These are phyloP conservation scores for Botryotinia convoluta DNA, from an alignment of 2,329 filamentous ascomycete genomes.

Conservation along the genomic window DNA sequence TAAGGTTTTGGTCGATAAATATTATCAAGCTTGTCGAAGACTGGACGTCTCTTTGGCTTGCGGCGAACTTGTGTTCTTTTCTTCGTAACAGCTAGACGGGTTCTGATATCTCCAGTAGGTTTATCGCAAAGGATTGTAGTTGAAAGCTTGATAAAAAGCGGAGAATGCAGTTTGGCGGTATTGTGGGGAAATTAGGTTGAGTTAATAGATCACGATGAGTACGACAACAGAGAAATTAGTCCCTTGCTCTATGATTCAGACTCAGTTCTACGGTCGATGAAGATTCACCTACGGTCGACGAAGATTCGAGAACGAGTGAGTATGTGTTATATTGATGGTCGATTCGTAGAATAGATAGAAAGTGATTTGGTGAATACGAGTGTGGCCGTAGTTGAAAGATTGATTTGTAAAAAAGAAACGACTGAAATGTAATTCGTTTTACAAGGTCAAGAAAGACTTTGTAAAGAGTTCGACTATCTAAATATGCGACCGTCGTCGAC, in stretches of 20 bases:
- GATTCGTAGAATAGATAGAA: not conserved
- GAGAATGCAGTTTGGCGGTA: constrained; percentile 68
- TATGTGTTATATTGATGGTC: not conserved
- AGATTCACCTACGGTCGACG: not conserved
- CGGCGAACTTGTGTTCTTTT: constrained; percentile 39
- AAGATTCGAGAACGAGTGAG: not conserved
- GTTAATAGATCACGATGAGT: constrained; percentile 20
- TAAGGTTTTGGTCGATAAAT: constrained; percentile 46
- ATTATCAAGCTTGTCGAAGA: constrained; percentile 44
- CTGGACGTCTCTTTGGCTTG: constrained; percentile 41
- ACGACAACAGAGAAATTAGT: constrained; percentile 22
- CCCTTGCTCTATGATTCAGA: not conserved
- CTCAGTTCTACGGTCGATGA: not conserved
- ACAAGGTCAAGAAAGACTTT: constrained; percentile 6
- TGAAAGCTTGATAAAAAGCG: constrained; percentile 62
- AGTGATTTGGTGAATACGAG: not conserved
- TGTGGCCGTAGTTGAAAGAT: not conserved
- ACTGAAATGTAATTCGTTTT: not conserved
- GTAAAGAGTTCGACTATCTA: not conserved
- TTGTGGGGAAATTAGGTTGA: constrained; percentile 25
- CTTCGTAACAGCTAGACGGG: constrained; percentile 35
- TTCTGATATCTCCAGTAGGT: constrained; percentile 36
- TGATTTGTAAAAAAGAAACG: not conserved
- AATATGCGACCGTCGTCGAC: not conserved
- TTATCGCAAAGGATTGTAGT: constrained; percentile 44